phyloP scores from a whole-genome alignment of 768 basidiomycete genomes.

The Lentinula detonsa region DNA sequence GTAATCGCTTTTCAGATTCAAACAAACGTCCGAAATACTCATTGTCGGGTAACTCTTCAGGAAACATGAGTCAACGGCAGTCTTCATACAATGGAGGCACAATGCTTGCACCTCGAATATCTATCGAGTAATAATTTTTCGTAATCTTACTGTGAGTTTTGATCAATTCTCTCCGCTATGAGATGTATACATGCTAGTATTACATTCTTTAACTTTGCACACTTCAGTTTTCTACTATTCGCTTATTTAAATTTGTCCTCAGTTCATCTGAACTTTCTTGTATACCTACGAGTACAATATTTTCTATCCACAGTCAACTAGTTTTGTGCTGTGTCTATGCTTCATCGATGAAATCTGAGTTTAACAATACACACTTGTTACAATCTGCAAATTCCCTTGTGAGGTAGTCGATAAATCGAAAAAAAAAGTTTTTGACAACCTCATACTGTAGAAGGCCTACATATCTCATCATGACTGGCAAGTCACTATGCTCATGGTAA shows the following conservation, averaged over 20 bases:
- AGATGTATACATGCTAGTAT: not conserved
- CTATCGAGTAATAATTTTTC: conserved; percentile 54
- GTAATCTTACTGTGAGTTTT: too few species aligned
- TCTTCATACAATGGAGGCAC: conserved; percentile 48
- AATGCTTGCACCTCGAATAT: conserved; percentile 58
- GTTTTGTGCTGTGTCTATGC: not conserved
- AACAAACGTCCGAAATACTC: conserved; percentile 39
- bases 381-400: too few species aligned
- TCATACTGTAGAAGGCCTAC: not conserved
- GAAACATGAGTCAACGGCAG: conserved; percentile 40
- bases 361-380: too few species aligned
- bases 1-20: conserved; percentile 38
- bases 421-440: too few species aligned
- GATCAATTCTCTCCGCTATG: too few species aligned
- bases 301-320: not conserved
- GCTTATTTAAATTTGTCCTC: not conserved
- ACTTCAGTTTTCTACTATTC: not conserved
- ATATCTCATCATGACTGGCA: not conserved
- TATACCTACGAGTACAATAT: conserved; percentile 1
- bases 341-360: not conserved
- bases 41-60: conserved; percentile 29
- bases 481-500: conserved; percentile 3
- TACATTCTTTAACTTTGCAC: not conserved
- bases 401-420: too few species aligned
- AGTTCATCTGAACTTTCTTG: not conserved